phyloP scores from a whole-genome alignment of 1,284 basidiomycete genomes.

The Peniophora sp. region DNA sequence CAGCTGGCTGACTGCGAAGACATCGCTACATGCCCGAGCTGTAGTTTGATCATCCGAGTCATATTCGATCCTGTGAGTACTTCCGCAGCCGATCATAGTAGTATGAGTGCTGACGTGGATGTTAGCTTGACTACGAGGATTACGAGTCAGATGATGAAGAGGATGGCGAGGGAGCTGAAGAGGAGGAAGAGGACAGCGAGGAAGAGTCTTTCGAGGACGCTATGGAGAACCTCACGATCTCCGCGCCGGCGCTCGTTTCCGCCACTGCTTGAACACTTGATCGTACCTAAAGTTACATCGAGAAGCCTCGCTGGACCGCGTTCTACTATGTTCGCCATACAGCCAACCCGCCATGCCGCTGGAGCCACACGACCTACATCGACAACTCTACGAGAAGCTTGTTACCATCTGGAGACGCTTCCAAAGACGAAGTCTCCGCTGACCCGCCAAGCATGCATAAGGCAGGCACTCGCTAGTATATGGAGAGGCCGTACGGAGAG shows the following conservation, averaged over 20 bases:
- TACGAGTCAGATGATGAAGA: conserved; percentile 42
- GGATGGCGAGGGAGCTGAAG: conserved; percentile 33
- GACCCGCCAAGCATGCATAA: too few species aligned
- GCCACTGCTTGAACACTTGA: conserved; percentile 15
- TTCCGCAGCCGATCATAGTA: background rate
- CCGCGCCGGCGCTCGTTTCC: conserved; percentile 19
- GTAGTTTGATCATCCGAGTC: conserved; percentile 88
- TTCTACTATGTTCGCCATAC: too few species aligned
- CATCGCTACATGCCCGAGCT: conserved; percentile 95
- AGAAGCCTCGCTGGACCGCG: too few species aligned
- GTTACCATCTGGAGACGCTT: too few species aligned
- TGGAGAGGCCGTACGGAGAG: too few species aligned
- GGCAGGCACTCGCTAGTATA: too few species aligned
- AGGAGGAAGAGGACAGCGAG: conserved; percentile 26
- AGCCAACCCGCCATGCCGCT: too few species aligned
- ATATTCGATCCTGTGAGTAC: conserved; percentile 88
- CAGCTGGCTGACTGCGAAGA: conserved; percentile 92
- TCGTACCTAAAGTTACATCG: too few species aligned
- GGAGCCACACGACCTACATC: too few species aligned
- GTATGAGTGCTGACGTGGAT: conserved; percentile 5
- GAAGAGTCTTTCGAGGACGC: conserved; percentile 56
- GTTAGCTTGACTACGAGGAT: conserved; percentile 67
- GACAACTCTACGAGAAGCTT: too few species aligned
- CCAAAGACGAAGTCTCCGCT: too few species aligned
- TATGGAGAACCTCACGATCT: conserved; percentile 51